Evolutionary conservation across 2,329 filamentous ascomycete genomes (phyloP), one percentile per base, ranked within the genome.

Genomic region (Sclerotinia glacialis): DNA sequence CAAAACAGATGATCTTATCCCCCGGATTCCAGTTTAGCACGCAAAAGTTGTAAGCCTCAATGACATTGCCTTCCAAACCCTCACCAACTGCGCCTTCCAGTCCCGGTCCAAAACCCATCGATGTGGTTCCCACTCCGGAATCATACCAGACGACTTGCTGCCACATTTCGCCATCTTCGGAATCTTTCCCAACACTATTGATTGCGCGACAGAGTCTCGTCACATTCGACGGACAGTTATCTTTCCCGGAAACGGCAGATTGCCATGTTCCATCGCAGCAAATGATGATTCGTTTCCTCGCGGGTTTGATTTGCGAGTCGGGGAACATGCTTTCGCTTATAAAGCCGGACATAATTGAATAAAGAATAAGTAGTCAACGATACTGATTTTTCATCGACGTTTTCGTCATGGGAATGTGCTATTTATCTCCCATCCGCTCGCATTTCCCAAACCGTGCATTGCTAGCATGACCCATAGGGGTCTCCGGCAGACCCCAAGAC

Each of bases 31-130:
- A 65, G 14, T 53, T 59, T 5, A 65, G 40, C 5, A 77, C 78
- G 4, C 81, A 70, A 67, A 82, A 82, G 23, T 76, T 75, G 69
- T 82, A 82, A 9, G 66, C 61, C 47, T 66, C 56, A 6, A 47
- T 61, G 1, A 67, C 64, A 54, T 66, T 66, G 6, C 55, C 65
- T 55, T 68, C 64, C 46, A 68, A 63, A 18, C 67, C 67, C 3
- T 52, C 18, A 16, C 67, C 67, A 53, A 58, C 42, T 1, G 56
- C 56, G 42, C 67, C 67, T 12, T 47, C 26, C 1, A 61, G 12
- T 12, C 18, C 16, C 7, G 37, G 55, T 26, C 21, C 55, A 5
- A 59, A 16, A 18, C 55, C 55, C 16, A 12, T 31, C 9, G 59
- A 49, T 34, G 46, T 62, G 21, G 53, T 59, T 34, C 66, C 66